Conservation (phyloP, 306 rosid species). For the Delonix regia region DNA sequence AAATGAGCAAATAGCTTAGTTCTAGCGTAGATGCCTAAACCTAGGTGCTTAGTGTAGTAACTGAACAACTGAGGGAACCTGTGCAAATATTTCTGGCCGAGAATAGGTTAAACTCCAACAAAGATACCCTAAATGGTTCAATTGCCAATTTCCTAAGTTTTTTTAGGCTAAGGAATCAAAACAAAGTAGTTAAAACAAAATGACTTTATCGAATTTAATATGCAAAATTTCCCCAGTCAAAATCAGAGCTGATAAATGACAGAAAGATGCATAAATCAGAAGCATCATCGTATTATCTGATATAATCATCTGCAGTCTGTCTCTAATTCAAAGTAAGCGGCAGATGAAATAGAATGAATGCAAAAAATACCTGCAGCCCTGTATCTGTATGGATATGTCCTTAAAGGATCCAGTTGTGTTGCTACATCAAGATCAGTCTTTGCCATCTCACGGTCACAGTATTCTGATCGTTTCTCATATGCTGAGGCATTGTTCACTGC, state of each 20-base stretch:
- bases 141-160: too few relatives aligned
- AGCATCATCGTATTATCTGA: constrained; percentile 1
- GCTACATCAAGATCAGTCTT: constrained; percentile 71
- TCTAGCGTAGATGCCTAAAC: neutral
- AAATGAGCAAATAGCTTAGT: neutral
- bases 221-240: neutral
- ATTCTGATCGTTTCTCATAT: constrained; percentile 87
- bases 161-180: too few relatives aligned
- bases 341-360: constrained; percentile 15
- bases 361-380: constrained; percentile 78
- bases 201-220: neutral
- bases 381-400: constrained; percentile 84
- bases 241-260: neutral
- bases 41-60: neutral
- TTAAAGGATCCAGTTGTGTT: constrained; percentile 71
- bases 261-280: neutral
- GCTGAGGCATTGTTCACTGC: constrained; percentile 77
- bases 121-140: too few relatives aligned
- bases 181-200: neutral
- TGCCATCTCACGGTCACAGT: constrained; percentile 76
- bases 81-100: neutral
- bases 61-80: neutral
- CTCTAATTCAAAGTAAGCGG: constrained; percentile 14
- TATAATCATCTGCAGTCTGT: neutral
- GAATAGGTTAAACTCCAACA: too few relatives aligned